A percentile compares a stretch with the other conserved stretches of the same genome.
Evolutionary conservation across 164 flowering plant genomes (phyloP).

Genomic region (Kingdonia uniflora): DNA sequence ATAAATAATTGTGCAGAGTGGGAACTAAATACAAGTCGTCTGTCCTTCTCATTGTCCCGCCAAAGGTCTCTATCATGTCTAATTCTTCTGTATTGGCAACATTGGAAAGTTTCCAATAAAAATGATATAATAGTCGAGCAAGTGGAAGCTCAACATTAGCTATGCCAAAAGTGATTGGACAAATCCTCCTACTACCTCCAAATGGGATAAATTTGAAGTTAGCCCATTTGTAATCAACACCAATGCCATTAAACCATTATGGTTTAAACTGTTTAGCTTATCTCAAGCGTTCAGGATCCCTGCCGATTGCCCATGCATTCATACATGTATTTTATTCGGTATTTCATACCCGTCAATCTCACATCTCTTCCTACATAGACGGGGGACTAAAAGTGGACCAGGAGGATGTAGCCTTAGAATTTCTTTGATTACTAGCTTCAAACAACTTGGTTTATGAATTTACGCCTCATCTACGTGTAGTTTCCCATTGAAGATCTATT

Average conservation of each 20-base stretch:
- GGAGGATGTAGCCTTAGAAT: too few species aligned
- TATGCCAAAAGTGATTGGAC: background rate
- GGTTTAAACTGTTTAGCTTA: background rate
- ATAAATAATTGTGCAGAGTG: too few species aligned
- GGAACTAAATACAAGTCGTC: background rate
- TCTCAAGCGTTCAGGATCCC: background rate
- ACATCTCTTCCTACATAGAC: background rate
- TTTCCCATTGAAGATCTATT: too few species aligned
- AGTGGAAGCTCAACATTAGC: too few species aligned
- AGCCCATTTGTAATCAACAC: background rate
- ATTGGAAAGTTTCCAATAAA: slow-evolving; percentile 1
- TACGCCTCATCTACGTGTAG: too few species aligned
- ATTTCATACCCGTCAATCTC: background rate
- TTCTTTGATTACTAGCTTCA: too few species aligned
- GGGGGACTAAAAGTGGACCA: background rate
- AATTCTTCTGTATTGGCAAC: slow-evolving; percentile 1
- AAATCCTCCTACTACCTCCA: slow-evolving; percentile 1
- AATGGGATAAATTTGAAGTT: background rate
- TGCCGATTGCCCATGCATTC: background rate
- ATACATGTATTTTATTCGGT: background rate
- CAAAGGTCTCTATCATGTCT: background rate
- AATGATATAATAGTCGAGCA: background rate
- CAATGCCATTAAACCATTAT: background rate
- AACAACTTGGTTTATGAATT: too few species aligned
- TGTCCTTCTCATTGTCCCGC: background rate